Evolutionary conservation across 768 basidiomycete genomes (phyloP).

Genomic region (Chalciporus chontae): DNA sequence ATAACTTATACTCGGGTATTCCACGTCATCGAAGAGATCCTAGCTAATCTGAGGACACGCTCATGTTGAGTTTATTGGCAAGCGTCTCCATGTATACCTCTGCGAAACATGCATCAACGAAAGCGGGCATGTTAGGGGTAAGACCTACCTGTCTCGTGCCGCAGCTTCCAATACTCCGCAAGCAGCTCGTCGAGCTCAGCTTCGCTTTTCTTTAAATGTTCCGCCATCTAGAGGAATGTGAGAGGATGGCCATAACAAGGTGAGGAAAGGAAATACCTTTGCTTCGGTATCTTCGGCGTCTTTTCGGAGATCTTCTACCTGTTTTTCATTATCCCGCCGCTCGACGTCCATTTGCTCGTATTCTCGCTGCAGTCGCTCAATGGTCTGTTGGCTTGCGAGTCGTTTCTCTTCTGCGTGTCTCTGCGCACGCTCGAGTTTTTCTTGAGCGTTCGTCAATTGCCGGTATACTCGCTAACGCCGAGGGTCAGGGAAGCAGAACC

Average conservation of each 20-base stretch:
- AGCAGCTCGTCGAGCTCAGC: conserved; percentile 77
- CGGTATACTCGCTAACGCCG: conserved; percentile 65
- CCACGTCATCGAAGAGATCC: not conserved
- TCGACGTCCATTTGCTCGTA: conserved; percentile 77
- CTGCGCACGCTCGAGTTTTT: conserved; percentile 78
- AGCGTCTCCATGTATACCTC: conserved; percentile 87
- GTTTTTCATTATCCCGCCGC: conserved; percentile 72
- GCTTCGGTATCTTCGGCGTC: conserved; percentile 67
- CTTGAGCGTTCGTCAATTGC: conserved; percentile 76
- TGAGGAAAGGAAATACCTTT: conserved; percentile 41
- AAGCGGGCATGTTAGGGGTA: not conserved
- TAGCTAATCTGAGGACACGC: conserved; percentile 29
- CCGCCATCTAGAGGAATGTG: conserved; percentile 53
- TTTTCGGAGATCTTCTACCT: conserved; percentile 69
- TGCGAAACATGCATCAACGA: conserved; percentile 25
- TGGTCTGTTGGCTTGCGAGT: conserved; percentile 63
- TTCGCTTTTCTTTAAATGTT: conserved; percentile 73
- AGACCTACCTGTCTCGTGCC: conserved; percentile 66
- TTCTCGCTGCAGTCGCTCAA: conserved; percentile 73
- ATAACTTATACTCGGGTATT: conserved; percentile 11
- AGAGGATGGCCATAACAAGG: not conserved
- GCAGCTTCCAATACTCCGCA: conserved; percentile 77
- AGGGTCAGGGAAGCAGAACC: not conserved
- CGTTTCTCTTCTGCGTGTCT: conserved; percentile 80
- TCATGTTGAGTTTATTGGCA: conserved; percentile 75